Conservation (phyloP, 2,329 filamentous ascomycete genomes). For the Phaeophleospora eucalypticola region DNA sequence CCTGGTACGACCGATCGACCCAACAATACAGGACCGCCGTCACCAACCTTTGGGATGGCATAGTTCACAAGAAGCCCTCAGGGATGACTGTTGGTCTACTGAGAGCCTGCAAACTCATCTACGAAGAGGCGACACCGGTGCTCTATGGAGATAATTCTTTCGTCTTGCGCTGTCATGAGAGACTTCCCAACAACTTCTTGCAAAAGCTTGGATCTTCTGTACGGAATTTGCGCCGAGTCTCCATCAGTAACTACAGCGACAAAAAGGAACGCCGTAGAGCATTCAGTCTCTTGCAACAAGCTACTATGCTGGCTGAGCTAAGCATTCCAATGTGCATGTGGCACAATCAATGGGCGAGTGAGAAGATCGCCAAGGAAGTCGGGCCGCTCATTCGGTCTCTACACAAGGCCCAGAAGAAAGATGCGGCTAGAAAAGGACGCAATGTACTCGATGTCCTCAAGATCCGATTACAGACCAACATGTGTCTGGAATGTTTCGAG, state of each 20-base stretch:
- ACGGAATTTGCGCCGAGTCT: background rate
- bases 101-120: slow-evolving; percentile 36
- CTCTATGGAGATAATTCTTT: slow-evolving; percentile 48
- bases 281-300: background rate
- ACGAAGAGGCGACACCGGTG: slow-evolving; percentile 40
- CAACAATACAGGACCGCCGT: no score
- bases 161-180: slow-evolving; percentile 23
- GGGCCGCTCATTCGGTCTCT: background rate
- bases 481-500: no score
- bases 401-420: background rate
- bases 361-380: background rate
- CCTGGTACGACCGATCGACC: no score
- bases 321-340: no score
- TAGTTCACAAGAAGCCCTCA: background rate
- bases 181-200: background rate
- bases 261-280: background rate
- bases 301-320: background rate
- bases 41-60: no score
- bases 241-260: background rate
- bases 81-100: slow-evolving; percentile 34
- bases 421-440: background rate
- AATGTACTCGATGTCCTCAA: background rate
- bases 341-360: no score
- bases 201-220: background rate
- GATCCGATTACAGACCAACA: no score